Evolutionary conservation across 2,329 filamentous ascomycete genomes (phyloP).

Genomic region (Cladophialophora exuberans): DNA sequence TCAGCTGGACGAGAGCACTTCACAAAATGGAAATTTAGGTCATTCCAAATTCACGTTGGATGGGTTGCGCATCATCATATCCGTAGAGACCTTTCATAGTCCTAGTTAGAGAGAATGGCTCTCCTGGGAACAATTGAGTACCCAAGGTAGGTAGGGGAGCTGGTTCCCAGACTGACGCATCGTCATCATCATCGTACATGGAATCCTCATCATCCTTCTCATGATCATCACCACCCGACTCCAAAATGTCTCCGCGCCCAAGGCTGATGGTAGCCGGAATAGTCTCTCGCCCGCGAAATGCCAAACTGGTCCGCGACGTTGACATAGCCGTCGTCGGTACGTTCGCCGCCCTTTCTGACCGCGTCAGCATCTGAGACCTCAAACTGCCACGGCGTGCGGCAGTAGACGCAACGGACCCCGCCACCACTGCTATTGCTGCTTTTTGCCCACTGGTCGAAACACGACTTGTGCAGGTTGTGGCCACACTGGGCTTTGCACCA

Average conservation of each 20-base stretch:
- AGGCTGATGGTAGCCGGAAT: slow-evolving; percentile 46
- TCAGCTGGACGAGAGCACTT: too few species aligned
- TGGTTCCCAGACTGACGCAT: too few species aligned
- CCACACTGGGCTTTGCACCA: slow-evolving; percentile 66
- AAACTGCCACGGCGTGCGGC: slow-evolving; percentile 46
- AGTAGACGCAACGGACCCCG: slow-evolving; percentile 50
- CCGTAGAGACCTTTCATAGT: too few species aligned
- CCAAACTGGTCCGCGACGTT: slow-evolving; percentile 50
- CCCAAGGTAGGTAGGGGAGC: too few species aligned
- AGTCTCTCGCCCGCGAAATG: slow-evolving; percentile 42
- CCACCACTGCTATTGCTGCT: slow-evolving; percentile 39
- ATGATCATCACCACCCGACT: slow-evolving; percentile 2
- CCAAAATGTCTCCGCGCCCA: slow-evolving; percentile 38
- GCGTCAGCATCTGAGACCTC: slow-evolving; percentile 37
- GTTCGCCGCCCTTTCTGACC: slow-evolving; percentile 37
- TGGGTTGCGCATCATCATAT: too few species aligned
- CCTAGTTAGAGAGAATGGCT: too few species aligned
- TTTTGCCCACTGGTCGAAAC: slow-evolving; percentile 59
- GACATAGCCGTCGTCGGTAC: slow-evolving; percentile 47
- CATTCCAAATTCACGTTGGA: too few species aligned
- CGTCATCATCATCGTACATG: too few species aligned
- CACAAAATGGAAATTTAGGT: too few species aligned
- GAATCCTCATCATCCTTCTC: too few species aligned
- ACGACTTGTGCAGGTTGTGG: slow-evolving; percentile 64
- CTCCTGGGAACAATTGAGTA: too few species aligned